phyloP scores from a whole-genome alignment of 306 rosid genomes.

The Urtica urens region DNA sequence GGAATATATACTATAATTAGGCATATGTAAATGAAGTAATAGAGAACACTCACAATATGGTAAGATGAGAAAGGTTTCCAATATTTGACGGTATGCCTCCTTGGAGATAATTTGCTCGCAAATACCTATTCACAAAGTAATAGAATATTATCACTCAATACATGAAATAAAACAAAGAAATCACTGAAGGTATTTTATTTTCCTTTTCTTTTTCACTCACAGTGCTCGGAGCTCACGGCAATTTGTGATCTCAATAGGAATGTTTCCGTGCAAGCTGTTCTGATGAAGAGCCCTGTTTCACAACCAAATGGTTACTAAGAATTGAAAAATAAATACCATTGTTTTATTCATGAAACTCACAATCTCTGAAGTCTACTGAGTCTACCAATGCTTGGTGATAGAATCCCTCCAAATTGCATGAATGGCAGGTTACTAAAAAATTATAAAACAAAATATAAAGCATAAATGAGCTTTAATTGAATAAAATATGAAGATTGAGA shows the following conservation, averaged over 20 bases:
- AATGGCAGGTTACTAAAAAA: slow-evolving; percentile 71
- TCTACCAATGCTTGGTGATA: slow-evolving; percentile 91
- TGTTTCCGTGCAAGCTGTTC: slow-evolving; percentile 81
- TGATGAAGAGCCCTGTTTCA: slow-evolving; percentile 84
- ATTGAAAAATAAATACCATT: neutral
- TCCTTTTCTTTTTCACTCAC: too few species aligned
- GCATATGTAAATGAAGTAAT: neutral
- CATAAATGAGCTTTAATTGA: neutral
- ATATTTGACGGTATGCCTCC: slow-evolving; percentile 82
- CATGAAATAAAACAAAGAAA: neutral
- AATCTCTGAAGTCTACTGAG: slow-evolving; percentile 80
- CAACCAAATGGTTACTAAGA: neutral
- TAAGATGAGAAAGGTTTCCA: slow-evolving; percentile 80
- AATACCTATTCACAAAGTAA: slow-evolving; percentile 40
- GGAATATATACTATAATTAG: neutral
- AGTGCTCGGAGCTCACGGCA: slow-evolving; percentile 86
- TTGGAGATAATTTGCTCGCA: slow-evolving; percentile 88
- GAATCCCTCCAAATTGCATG: slow-evolving; percentile 77
- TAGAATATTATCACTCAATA: neutral
- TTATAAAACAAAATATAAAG: slow-evolving; percentile 15
- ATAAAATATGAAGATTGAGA: too few species aligned
- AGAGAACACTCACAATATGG: slow-evolving; percentile 57
- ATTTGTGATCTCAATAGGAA: slow-evolving; percentile 72
- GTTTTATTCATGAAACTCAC: slow-evolving; percentile 36
- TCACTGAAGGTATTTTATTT: neutral